Percentiles rank a stretch among this genome's conserved stretches.
Evolutionary conservation across 2,329 filamentous ascomycete genomes (phyloP).

Genomic region (Fusarium sp.): DNA sequence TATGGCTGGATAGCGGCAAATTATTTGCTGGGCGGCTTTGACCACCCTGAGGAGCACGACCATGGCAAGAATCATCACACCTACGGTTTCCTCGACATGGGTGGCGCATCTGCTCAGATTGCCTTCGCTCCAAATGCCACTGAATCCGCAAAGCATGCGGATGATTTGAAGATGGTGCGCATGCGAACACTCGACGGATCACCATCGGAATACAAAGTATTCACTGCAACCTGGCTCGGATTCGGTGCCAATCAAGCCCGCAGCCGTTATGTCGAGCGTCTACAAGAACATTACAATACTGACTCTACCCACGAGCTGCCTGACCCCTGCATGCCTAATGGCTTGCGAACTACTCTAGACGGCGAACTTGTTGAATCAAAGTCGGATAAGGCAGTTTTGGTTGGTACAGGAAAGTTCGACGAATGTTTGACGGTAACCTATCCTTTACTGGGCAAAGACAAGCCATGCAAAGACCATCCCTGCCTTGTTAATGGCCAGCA

Average conservation of each 20-base stretch:
- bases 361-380: slow-evolving; percentile 63
- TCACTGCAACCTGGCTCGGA: slow-evolving; percentile 95
- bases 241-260: slow-evolving; percentile 97
- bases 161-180: slow-evolving; percentile 87
- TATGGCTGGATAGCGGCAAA: slow-evolving; percentile 99
- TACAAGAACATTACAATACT: slow-evolving; percentile 72
- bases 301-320: slow-evolving; percentile 72
- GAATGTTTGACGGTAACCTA: slow-evolving; percentile 85
- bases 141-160: slow-evolving; percentile 86
- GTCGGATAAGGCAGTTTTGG: slow-evolving; percentile 61
- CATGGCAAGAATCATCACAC: slow-evolving; percentile 92
- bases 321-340: slow-evolving; percentile 89
- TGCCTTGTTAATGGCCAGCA: slow-evolving; percentile 92
- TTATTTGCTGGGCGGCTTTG: slow-evolving; percentile 91
- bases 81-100: slow-evolving; percentile 98
- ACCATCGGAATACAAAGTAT: slow-evolving; percentile 83
- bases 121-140: slow-evolving; percentile 95
- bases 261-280: slow-evolving; percentile 79
- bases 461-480: slow-evolving; percentile 81
- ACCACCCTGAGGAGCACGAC: slow-evolving; percentile 75
- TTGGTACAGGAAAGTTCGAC: slow-evolving; percentile 88
- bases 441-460: slow-evolving; percentile 89
- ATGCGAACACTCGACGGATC: slow-evolving; percentile 84
- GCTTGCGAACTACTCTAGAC: slow-evolving; percentile 76
- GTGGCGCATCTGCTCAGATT: slow-evolving; percentile 95